A percentile compares a stretch with the other conserved stretches of the same genome.
phyloP scores from a whole-genome alignment of 129 eudicot species.

The Mikania micrantha region DNA sequence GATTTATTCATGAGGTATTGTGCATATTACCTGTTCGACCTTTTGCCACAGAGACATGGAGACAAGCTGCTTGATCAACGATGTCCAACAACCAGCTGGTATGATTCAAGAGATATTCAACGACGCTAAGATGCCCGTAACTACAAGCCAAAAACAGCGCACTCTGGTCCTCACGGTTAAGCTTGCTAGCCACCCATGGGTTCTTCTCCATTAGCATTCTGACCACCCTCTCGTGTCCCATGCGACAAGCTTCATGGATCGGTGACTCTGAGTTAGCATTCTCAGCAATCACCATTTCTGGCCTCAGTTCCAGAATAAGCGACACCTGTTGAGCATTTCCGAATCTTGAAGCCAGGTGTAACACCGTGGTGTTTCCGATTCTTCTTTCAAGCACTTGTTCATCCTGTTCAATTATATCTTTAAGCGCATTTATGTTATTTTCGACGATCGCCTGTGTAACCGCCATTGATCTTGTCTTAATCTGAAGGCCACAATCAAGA shows the following conservation, averaged over 20 bases:
- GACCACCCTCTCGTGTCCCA: constrained; percentile 10
- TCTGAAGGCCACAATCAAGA: neutral
- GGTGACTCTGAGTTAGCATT: constrained; percentile 10
- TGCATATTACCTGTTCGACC: constrained; percentile 23
- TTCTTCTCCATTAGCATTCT: constrained; percentile 6
- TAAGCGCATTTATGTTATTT: neutral
- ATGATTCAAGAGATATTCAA: constrained; percentile 7
- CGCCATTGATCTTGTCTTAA: too few relatives aligned
- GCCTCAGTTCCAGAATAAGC: constrained; percentile 5
- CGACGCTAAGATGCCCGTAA: constrained; percentile 23
- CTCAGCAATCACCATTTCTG: constrained; percentile 18
- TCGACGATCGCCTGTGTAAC: constrained; percentile 8
- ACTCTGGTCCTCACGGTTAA: constrained; percentile 13
- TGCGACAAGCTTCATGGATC: constrained; percentile 22
- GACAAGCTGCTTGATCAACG: constrained; percentile 7
- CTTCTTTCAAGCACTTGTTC: constrained; percentile 17
- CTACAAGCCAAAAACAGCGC: constrained; percentile 21
- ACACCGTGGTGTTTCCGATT: constrained; percentile 9
- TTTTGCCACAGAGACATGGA: constrained; percentile 7
- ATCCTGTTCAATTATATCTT: constrained; percentile 3
- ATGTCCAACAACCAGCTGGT: constrained; percentile 6
- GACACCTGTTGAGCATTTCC: constrained; percentile 18
- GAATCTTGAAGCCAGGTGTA: constrained; percentile 18
- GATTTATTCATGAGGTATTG: neutral
- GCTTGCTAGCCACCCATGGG: constrained; percentile 18